phyloP scores from a whole-genome alignment of 495 filamentous ascomycete genomes.

The Aspergillus heteromorphus region DNA sequence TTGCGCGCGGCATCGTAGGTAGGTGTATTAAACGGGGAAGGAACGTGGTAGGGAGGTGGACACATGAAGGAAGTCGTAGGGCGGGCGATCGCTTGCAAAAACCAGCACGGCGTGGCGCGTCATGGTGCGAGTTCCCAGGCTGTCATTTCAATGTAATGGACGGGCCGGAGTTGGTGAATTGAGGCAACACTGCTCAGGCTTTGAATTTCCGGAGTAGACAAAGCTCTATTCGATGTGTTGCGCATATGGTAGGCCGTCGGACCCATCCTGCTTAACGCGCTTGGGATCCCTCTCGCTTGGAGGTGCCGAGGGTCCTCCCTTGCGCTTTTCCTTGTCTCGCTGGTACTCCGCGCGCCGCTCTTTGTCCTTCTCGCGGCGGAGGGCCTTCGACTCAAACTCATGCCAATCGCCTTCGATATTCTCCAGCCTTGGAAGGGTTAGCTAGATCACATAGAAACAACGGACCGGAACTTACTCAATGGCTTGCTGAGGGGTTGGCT shows the following conservation, averaged over 20 bases:
- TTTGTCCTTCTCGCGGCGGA: slow-evolving; percentile 84
- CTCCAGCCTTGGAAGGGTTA: slow-evolving; percentile 54
- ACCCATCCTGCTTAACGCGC: slow-evolving; percentile 23
- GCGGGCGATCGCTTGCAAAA: background rate
- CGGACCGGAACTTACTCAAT: slow-evolving; percentile 60
- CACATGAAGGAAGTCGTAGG: background rate
- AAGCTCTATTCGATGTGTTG: slow-evolving; percentile 2
- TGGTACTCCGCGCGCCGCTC: slow-evolving; percentile 59
- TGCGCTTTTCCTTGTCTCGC: slow-evolving; percentile 49
- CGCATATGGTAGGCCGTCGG: slow-evolving; percentile 1
- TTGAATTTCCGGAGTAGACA: background rate
- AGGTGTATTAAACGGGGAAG: background rate
- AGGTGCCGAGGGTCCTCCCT: slow-evolving; percentile 24
- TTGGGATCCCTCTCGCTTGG: slow-evolving; percentile 38
- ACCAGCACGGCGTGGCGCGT: background rate
- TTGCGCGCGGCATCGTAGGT: background rate
- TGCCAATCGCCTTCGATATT: slow-evolving; percentile 95
- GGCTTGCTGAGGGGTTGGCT: slow-evolving; percentile 72
- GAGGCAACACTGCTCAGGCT: background rate
- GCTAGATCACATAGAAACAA: slow-evolving; percentile 6
- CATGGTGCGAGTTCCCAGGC: background rate
- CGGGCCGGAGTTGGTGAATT: background rate
- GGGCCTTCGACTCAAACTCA: slow-evolving; percentile 95
- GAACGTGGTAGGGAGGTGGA: background rate
- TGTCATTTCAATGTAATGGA: background rate